Base-by-base conservation (phyloP, 1,139 yeast species). In the Taphrina betulina region DNA sequence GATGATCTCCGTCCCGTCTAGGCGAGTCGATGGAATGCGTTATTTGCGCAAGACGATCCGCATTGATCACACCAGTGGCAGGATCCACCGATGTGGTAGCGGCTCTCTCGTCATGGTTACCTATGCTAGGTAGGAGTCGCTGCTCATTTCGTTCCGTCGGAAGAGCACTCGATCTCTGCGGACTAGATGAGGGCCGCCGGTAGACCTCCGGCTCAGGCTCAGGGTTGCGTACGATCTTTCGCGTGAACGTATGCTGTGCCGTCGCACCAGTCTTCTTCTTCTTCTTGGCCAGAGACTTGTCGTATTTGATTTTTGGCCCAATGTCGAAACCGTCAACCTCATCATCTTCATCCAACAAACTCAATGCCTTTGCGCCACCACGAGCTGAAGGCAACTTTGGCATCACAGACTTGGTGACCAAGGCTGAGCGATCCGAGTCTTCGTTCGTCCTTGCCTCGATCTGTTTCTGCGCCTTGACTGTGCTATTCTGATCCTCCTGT, bases 121-220 rank as follows among this genome's bases (percentile, higher is more conserved):
- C 16, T 12, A 34, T 34, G 17, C 16, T 34, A 7, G n/a, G 16
- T 7, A 14, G 22, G 26, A 1, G 5, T n/a, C 33, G 33, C 3
- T 3, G 5, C 14, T 37, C 19, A 3, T 17, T 7, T 7, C 3
- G 26, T 5, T 3, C 14, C 22, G 42, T 7, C 5, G n/a, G n/a
- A 8, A 10, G 5, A 8, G 19, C 19, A 8, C 5, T 35, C 22
- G 16, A 3, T 35, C 4, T 3, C 19, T 22, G 16, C 19, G 5
- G n/a, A 63, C 59, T 4, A 66, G 62, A 8, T 40, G 53, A 3
- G 58, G 53, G 12, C 66, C 68, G 53, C 60, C 67, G 14, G 46
- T 34, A 35, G 62, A 62, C 22, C 45, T 52, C 43, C 10, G 40
- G 36, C 8, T 40, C 35, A 8, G 54, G 36, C 29, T 52, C 38